Evolutionary conservation across 257 asterid species (phyloP).

Genomic region (Plantago elongata): DNA sequence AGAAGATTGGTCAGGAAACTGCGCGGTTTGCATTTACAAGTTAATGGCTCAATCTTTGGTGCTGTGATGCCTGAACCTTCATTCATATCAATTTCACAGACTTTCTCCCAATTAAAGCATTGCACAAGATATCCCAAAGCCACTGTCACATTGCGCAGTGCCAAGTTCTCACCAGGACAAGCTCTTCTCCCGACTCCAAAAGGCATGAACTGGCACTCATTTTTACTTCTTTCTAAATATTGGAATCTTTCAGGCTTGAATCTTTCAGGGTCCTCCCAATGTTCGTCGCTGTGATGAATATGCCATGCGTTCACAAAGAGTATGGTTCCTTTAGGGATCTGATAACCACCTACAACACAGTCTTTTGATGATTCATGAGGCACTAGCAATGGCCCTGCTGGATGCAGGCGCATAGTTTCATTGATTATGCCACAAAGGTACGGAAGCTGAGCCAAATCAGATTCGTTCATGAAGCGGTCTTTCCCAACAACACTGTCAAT

Average conservation of each 20-base stretch:
- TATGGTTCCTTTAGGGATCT: slow-evolving; percentile 19
- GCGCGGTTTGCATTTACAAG: slow-evolving; percentile 17
- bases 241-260: slow-evolving; percentile 19
- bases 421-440: slow-evolving; percentile 19
- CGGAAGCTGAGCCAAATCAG: slow-evolving; percentile 11
- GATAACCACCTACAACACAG: slow-evolving; percentile 16
- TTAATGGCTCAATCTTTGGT: slow-evolving; percentile 21
- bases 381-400: slow-evolving; percentile 15
- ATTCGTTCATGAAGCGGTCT: slow-evolving; percentile 15
- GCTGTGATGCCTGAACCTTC: slow-evolving; percentile 20
- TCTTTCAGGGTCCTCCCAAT: slow-evolving; percentile 9
- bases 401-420: slow-evolving; percentile 24
- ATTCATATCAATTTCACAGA: slow-evolving; percentile 19
- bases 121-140: slow-evolving; percentile 22
- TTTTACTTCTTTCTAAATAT: slow-evolving; percentile 11
- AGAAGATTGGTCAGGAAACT: slow-evolving; percentile 1
- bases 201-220: slow-evolving; percentile 12
- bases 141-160: slow-evolving; percentile 12
- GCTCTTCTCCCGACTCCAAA: slow-evolving; percentile 23
- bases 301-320: slow-evolving; percentile 22
- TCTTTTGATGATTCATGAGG: slow-evolving; percentile 23
- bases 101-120: slow-evolving; percentile 26
- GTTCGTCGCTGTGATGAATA: slow-evolving; percentile 19
- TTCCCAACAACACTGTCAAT: slow-evolving; percentile 18
- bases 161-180: slow-evolving; percentile 24